Percentiles rank a stretch among this genome's conserved stretches.
phyloP scores from a whole-genome alignment of 352 stramenopile genomes.

The Thalassiosira exigua region DNA sequence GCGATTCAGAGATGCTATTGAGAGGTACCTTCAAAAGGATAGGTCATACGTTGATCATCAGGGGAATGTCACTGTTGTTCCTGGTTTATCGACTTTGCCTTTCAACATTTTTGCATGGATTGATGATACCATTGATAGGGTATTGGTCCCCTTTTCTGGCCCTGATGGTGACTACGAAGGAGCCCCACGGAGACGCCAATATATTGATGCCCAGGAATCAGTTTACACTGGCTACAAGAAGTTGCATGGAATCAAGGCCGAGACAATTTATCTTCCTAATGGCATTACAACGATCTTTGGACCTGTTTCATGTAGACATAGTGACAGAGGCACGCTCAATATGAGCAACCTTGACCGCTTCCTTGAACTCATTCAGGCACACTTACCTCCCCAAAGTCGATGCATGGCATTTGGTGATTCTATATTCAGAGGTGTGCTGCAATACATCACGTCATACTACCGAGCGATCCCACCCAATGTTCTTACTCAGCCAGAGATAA shows the following conservation, averaged over 20 bases:
- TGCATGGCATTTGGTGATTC: slow-evolving; percentile 36
- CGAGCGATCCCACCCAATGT: neutral
- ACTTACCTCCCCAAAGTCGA: neutral
- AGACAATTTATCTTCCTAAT: slow-evolving; percentile 48
- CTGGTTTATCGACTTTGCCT: slow-evolving; percentile 20
- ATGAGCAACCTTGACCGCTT: slow-evolving; percentile 39
- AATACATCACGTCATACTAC: slow-evolving; percentile 5
- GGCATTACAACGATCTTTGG: slow-evolving; percentile 40
- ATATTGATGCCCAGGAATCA: slow-evolving; percentile 18
- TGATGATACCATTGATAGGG: slow-evolving; percentile 40
- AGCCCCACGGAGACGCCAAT: slow-evolving; percentile 9
- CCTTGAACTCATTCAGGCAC: slow-evolving; percentile 15
- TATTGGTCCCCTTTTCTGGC: slow-evolving; percentile 38
- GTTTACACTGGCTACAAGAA: slow-evolving; percentile 53
- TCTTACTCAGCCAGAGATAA: neutral
- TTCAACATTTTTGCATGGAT: slow-evolving; percentile 55
- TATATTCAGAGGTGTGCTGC: slow-evolving; percentile 6
- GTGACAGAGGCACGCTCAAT: slow-evolving; percentile 11
- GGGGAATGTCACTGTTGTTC: neutral
- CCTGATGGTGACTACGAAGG: slow-evolving; percentile 47
- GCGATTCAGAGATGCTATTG: slow-evolving; percentile 26
- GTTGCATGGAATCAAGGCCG: slow-evolving; percentile 48
- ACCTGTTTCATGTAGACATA: slow-evolving; percentile 4
- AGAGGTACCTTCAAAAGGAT: slow-evolving; percentile 15
- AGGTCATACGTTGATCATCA: neutral